A percentile compares a stretch with the other conserved stretches of the same genome.
phyloP scores from a whole-genome alignment of 441 rosid genomes.

The Euphorbia celastroides region DNA sequence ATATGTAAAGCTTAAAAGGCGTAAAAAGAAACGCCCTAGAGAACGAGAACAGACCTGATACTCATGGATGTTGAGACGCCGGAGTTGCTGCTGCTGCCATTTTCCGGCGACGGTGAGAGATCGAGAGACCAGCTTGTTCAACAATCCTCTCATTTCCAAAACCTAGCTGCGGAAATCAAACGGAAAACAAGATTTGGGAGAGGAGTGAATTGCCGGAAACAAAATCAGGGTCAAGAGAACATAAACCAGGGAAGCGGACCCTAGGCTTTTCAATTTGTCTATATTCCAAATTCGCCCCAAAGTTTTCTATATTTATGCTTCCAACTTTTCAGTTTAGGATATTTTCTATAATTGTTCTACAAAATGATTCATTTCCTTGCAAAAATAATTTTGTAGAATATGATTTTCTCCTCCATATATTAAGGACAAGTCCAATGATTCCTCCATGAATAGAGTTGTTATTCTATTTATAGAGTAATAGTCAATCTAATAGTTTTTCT shows the following conservation, averaged over 20 bases:
- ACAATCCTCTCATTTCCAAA: constrained; percentile 58
- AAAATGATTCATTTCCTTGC: too few species aligned
- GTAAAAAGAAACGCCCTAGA: neutral
- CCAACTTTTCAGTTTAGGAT: too few species aligned
- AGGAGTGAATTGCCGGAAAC: constrained; percentile 11
- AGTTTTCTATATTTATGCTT: neutral
- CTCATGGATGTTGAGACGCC: constrained; percentile 95
- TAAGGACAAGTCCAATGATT: too few species aligned
- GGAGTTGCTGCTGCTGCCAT: constrained; percentile 94
- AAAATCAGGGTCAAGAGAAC: constrained; percentile 13
- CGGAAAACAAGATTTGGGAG: neutral
- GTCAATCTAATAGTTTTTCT: too few species aligned
- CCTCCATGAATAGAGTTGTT: too few species aligned
- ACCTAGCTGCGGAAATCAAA: constrained; percentile 17
- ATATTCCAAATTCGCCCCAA: constrained; percentile 7
- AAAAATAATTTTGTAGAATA: too few species aligned
- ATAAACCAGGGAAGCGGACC: neutral
- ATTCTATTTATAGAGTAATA: too few species aligned
- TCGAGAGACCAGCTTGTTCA: constrained; percentile 65
- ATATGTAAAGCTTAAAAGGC: neutral
- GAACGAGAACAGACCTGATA: constrained; percentile 53
- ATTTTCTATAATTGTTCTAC: too few species aligned
- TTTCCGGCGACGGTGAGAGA: constrained; percentile 76
- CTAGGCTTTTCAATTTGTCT: neutral
- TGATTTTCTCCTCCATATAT: too few species aligned